phyloP scores from a whole-genome alignment of 2,329 filamentous ascomycete genomes.

The Colletotrichum acutatum region DNA sequence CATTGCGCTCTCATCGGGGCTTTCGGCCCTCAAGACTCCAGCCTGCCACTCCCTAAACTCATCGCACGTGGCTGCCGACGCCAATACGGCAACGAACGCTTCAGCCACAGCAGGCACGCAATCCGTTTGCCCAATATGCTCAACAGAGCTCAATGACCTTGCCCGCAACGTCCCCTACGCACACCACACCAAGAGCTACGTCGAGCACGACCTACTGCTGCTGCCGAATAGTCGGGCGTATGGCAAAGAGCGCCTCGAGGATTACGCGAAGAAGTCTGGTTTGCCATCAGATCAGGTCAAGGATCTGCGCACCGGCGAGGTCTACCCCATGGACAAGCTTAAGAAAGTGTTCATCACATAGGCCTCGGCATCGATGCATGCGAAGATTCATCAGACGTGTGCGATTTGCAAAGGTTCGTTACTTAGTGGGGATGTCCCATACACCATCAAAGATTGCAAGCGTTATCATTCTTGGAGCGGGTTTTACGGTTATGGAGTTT shows the following conservation, averaged over 20 bases:
- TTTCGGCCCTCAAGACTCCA: slow-evolving; percentile 95
- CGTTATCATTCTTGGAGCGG: neutral
- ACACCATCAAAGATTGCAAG: neutral
- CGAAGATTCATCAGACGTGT: neutral
- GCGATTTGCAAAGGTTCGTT: neutral
- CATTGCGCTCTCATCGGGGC: slow-evolving; percentile 87
- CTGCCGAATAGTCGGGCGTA: slow-evolving; percentile 91
- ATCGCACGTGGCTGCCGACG: slow-evolving; percentile 47
- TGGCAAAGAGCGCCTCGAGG: slow-evolving; percentile 77
- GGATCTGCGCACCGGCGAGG: slow-evolving; percentile 80
- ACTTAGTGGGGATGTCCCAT: neutral
- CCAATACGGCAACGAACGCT: slow-evolving; percentile 47
- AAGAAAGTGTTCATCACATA: slow-evolving; percentile 94
- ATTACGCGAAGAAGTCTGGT: slow-evolving; percentile 83
- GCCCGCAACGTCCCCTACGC: slow-evolving; percentile 92
- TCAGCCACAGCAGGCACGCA: slow-evolving; percentile 33
- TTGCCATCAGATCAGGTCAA: slow-evolving; percentile 74
- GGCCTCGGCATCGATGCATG: neutral
- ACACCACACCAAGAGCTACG: slow-evolving; percentile 92
- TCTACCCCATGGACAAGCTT: slow-evolving; percentile 70
- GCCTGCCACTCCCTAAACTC: slow-evolving; percentile 82
- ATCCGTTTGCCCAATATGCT: slow-evolving; percentile 91
- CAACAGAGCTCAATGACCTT: slow-evolving; percentile 91
- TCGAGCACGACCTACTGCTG: slow-evolving; percentile 87
- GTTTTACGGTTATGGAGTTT: neutral